Evolutionary conservation across 495 filamentous ascomycete species (phyloP), one percentile per base, ranked within the genome.

Genomic region (Paragyromitra xinjiangensis): DNA sequence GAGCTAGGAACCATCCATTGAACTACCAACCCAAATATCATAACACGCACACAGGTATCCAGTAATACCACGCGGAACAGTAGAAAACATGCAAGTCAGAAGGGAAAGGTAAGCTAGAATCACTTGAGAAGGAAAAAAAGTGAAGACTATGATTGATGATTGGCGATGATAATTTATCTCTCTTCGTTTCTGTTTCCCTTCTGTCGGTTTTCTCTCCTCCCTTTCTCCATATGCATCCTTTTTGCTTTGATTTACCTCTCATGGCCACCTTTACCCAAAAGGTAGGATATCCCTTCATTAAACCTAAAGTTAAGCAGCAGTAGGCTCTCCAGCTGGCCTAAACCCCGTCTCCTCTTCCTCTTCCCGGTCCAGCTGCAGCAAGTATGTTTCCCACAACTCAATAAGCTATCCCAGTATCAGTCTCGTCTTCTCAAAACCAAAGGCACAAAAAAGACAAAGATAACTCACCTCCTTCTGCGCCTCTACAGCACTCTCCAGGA

Each of bases 331-430:
- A n/a, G 58, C 61, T 24, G 91, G 90, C 24, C 88, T 89, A 80
- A 92, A 94, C 80, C 92, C 93, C 0, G 90, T 91, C 45, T 90
- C 88, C 44, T 91, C 93, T 71, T 98, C 94, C 74, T 98, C 94
- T 78, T 95, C 94, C 39, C 93, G 91, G 81, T 98, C 96, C 11
- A 99, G 87, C 82, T 97, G 95, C 87, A 98, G 88, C 7, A 99
- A 87, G 87, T 96, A 99, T 2, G 95, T 98, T 83, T 99, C 95
- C 95, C 95, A 99, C 42, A 98, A 88, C 83, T 99, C 95, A 79
- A 99, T 99, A 80, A 99, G 88, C 95, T 99, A 80, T 19, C 64
- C n/a, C 22, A 53, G 68, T 8, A 62, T 84, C 75, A 84, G 82
- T 69, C 34, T n/a, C 16, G 12, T 42, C 67, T 34, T 34, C 3